Evolutionary conservation across 2,329 filamentous ascomycete species (phyloP).

Genomic region (Penicillium sp.): DNA sequence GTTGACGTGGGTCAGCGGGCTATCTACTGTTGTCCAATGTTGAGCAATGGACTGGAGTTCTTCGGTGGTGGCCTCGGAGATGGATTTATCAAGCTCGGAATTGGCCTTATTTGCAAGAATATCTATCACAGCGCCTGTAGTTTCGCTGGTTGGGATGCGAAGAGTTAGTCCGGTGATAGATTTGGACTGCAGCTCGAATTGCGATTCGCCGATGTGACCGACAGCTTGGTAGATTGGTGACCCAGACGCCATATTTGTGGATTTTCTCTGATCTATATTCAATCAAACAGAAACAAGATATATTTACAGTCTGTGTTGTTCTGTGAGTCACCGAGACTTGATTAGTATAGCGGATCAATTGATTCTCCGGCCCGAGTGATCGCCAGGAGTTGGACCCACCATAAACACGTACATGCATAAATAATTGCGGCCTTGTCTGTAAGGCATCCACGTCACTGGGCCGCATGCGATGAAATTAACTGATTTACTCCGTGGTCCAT

Average conservation of each 20-base stretch:
- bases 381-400: conserved; percentile 4
- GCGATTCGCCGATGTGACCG: not conserved
- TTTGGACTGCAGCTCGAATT: not conserved
- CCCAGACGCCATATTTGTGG: not conserved
- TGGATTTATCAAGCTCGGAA: not conserved
- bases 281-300: not conserved
- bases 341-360: not conserved
- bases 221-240: not conserved
- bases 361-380: not conserved
- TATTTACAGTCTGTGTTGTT: not conserved
- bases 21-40: conserved; percentile 1
- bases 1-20: not conserved
- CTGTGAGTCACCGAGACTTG: no score
- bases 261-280: not conserved
- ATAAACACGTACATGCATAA: not conserved
- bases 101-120: not conserved
- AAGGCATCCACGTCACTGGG: not conserved
- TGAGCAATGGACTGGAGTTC: not conserved
- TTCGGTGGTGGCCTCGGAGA: not conserved
- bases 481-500: not conserved
- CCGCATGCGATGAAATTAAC: not conserved
- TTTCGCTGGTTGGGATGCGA: not conserved
- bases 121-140: not conserved
- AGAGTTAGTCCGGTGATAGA: not conserved
- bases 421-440: not conserved